These are phyloP conservation scores for Penicillium sp. DNA, from an alignment of 2,329 filamentous ascomycete species.

Conservation along the genomic window DNA sequence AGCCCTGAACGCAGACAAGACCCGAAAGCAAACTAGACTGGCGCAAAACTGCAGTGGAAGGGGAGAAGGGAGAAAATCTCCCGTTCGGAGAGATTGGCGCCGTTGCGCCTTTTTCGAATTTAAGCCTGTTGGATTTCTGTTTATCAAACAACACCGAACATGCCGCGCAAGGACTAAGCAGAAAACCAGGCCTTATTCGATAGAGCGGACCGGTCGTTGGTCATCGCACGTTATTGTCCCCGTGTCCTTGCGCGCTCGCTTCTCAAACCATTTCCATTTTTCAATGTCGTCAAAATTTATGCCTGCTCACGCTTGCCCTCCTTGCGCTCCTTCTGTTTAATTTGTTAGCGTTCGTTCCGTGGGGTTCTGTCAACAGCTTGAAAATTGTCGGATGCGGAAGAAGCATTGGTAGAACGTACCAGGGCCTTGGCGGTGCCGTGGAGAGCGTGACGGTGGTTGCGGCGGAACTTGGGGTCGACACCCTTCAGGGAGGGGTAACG, in stretches of 20 bases:
- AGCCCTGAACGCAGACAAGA: neutral
- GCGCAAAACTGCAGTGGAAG: neutral
- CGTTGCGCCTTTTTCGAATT: slow-evolving; percentile 30
- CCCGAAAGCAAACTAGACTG: slow-evolving; percentile 3
- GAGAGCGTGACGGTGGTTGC: slow-evolving; percentile 99
- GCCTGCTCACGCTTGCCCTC: slow-evolving; percentile 91
- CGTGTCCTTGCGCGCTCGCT: slow-evolving; percentile 39
- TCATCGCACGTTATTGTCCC: slow-evolving; percentile 41
- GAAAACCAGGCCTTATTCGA: slow-evolving; percentile 32
- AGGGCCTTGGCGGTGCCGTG: slow-evolving; percentile 98
- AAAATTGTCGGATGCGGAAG: neutral
- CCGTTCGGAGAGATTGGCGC: slow-evolving; percentile 20
- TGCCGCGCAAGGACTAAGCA: slow-evolving; percentile 31
- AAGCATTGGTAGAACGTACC: slow-evolving; percentile 62
- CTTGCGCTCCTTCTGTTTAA: slow-evolving; percentile 87
- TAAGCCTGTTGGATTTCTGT: slow-evolving; percentile 34
- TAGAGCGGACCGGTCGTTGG: slow-evolving; percentile 31
- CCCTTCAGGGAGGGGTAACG: slow-evolving; percentile 99
- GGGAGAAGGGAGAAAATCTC: slow-evolving; percentile 14
- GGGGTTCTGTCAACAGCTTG: neutral
- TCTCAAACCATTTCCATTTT: slow-evolving; percentile 36
- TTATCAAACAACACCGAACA: slow-evolving; percentile 30
- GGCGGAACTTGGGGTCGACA: slow-evolving; percentile 99
- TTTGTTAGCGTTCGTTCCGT: slow-evolving; percentile 36
- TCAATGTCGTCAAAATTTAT: slow-evolving; percentile 55